Evolutionary conservation across 441 rosid genomes (phyloP).

Genomic region (Biscutella laevigata): DNA sequence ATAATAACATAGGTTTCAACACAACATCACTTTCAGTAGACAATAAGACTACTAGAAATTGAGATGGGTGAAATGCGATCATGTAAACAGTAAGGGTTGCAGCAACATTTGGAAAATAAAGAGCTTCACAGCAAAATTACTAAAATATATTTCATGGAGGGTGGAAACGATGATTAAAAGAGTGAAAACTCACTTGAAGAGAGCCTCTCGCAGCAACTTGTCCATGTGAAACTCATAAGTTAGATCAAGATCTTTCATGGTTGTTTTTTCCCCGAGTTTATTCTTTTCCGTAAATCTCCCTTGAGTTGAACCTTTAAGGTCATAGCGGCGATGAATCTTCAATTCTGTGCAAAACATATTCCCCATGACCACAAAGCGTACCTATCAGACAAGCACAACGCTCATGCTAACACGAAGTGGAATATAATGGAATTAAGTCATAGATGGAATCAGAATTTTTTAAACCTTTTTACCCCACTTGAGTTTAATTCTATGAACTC

Average conservation of each 20-base stretch:
- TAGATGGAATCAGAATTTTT: neutral
- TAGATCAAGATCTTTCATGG: slow-evolving; percentile 86
- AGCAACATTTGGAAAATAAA: neutral
- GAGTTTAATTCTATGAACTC: slow-evolving; percentile 72
- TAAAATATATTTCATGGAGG: neutral
- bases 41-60: neutral
- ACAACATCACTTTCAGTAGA: neutral
- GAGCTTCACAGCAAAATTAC: neutral
- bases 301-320: slow-evolving; percentile 80
- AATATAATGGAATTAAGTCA: neutral
- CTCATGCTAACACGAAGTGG: neutral
- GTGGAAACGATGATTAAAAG: neutral
- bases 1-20: neutral
- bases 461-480: slow-evolving; percentile 77
- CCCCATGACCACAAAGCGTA: slow-evolving; percentile 97
- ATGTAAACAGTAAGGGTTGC: neutral
- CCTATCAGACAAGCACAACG: slow-evolving; percentile 37
- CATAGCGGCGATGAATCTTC: slow-evolving; percentile 82
- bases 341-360: slow-evolving; percentile 98
- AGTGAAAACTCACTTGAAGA: slow-evolving; percentile 52
- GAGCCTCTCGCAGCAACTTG: slow-evolving; percentile 61
- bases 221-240: slow-evolving; percentile 83
- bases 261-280: slow-evolving; percentile 58
- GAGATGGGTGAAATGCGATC: neutral
- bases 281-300: slow-evolving; percentile 72